Evolutionary conservation across 768 basidiomycete genomes (phyloP), one percentile per base, ranked within the genome.

Genomic region (Leccinum arenicola): DNA sequence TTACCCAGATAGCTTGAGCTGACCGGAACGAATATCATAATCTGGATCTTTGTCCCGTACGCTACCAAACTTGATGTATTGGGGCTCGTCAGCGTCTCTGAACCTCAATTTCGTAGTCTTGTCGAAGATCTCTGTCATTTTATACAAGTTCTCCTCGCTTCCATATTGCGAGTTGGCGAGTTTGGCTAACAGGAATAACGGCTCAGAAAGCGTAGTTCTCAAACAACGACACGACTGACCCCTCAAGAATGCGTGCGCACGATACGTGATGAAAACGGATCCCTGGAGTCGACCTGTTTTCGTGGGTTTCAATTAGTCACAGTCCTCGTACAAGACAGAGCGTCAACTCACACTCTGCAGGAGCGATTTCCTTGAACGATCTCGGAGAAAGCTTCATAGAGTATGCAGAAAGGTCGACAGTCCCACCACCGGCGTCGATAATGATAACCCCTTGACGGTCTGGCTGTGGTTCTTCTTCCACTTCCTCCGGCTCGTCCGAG

Each of bases 371-470:
- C 29, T 76, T 66, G 54, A 78, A 73, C 5, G 64, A 64, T 64
- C 75, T 55, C 63, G 75, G 74, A 21, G 75, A 75, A n/a, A 70
- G 65, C 36, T 73, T 72, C 69, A 78, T 74, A 19, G 62, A 72
- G 66, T 68, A 78, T 35, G 72, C 76, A 51, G 79, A 80, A 12
- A 78, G 52, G 52, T 77, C 77, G 12, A 76, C 62, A 0, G 75
- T 78, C 1, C 75, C 73, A 11, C 79, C 79, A 10, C 82, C 83
- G 5, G 80, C 80, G 60, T 84, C 82, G 19, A 82, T 76, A 12
- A 83, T 69, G 29, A 81, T 72, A 15, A 81, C 65, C 0, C 74
- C 73, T 29, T 73, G 60, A 1, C 66, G 70, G 0, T 64, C 62
- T 45, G 72, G 51, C 5, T 38, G 49, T 31, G 64, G 52, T 14